phyloP scores from a whole-genome alignment of 768 basidiomycete species.

The Favolaschia claudopus region DNA sequence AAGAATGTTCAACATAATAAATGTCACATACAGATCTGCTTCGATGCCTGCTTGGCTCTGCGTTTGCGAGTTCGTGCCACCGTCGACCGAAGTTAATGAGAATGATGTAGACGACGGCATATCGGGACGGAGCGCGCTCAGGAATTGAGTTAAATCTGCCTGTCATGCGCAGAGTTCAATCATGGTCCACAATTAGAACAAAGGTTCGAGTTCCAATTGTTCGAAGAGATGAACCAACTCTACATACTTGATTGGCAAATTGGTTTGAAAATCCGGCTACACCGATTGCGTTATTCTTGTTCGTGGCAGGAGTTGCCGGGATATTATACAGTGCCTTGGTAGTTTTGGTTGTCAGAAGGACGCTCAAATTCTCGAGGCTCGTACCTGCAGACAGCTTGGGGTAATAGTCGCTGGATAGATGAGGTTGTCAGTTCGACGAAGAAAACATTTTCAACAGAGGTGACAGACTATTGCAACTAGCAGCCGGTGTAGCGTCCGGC shows the following conservation, averaged over 20 bases:
- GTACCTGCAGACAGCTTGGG: conserved; percentile 32
- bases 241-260: conserved; percentile 29
- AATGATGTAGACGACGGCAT: conserved; percentile 31
- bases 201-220: too few species aligned
- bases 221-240: not conserved
- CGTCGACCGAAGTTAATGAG: conserved; percentile 28
- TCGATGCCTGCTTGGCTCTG: conserved; percentile 31
- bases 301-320: conserved; percentile 25
- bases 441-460: too few species aligned
- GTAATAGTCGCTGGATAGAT: conserved; percentile 23
- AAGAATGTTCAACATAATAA: too few species aligned
- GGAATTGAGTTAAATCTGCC: conserved; percentile 26
- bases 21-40: conserved; percentile 17
- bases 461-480: conserved; percentile 3
- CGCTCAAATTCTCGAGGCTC: too few species aligned
- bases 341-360: too few species aligned
- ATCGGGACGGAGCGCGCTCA: conserved; percentile 30
- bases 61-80: conserved; percentile 32
- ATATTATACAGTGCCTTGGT: conserved; percentile 34
- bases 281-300: conserved; percentile 25
- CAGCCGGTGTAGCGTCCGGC: conserved; percentile 4
- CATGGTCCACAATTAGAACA: too few species aligned
- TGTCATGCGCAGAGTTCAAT: not conserved
- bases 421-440: not conserved
- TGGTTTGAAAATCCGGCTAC: conserved; percentile 30